Evolutionary conservation across 805 yeast genomes (phyloP), one percentile per base, ranked within the genome.

Genomic region (Kazachstania martiniae): DNA sequence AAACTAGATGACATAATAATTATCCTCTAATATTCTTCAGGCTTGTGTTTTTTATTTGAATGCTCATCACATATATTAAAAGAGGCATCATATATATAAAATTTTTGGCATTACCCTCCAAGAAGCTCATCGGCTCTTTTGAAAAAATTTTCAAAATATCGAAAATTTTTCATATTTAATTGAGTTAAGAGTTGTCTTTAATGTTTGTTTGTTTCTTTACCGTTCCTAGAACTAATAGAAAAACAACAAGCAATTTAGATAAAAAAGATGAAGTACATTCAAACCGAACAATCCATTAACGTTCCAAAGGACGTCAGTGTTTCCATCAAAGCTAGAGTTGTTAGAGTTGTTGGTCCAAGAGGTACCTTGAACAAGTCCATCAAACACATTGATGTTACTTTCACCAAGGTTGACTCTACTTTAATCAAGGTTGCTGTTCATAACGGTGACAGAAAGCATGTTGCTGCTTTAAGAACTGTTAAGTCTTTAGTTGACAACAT

Each of bases 401-500:
- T 91, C 80, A 55, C 65, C 59, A 85, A 87, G 74, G 61, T 82
- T 47, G 63, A 67, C 61, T 68, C 74, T 13, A n/a, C n/a, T n/a
- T n/a, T n/a, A 8, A 71, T 89, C 70, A 82, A 79, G 70, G 74
- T 91, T 63, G 72, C 85, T 53, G 95, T 89, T 52, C 91, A 82
- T 79, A 85, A 87, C 66, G 97, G 97, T 72, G 94, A 85, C 82
- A 84, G 97, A 77, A 89, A 87, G 80, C 97, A 91, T 72, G 96
- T 89, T 65, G 98, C 98, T 65, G 81, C 95, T 61, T 75, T 89
- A 65, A 86, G 96, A 77, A 89, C 97, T 44, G 96, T 91, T 67
- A 86, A 85, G 73, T 83, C 96, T 48, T 72, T 89, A 63, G 74
- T 89, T 57, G 62, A 83, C 62, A 89, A 89, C 83, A 68, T 89